Base-by-base conservation (phyloP, 257 asterid genomes). In the Gentiana straminea region DNA sequence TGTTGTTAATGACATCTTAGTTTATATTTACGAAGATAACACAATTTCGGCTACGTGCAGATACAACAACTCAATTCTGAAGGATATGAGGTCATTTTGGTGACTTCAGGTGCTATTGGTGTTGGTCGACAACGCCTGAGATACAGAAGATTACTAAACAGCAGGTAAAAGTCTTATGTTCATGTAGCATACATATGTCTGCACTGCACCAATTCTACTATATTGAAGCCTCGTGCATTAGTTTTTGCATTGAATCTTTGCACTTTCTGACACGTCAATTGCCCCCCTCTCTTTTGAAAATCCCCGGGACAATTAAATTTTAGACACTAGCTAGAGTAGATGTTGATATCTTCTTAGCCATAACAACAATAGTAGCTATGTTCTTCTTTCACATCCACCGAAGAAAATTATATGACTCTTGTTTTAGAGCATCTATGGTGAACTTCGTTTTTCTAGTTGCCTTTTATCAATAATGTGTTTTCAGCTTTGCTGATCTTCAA, bases 61-160 rank as follows among this genome's bases (percentile, higher is more conserved):
- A 83, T 92, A 72, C 93, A 79, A 15, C 97, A 88, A 62, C 71
- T 92, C 58, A 88, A 79, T 75, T 50, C 80, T 57, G 85, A 78
- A 70, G 99, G 95, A 58, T 84, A 78, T 59, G 97, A 88, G 76
- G 91, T 92, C 68, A 82, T 92, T 74, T 79, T 92, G 81, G 99
- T 92, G 60, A 71, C 94, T 51, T 92, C 99, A 47, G 99, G 99
- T 70, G 97, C 99, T 47, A 94, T 92, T 63, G 95, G 97, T 60
- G 95, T 73, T 66, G 99, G 99, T 62, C 94, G 99, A 41, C 97
- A 92, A 65, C 78, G 94, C 58, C 94, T 92, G 55, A 75, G 82
- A 74, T 85, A 88, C 73, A 74, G 99, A 70, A 83, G 64, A 71
- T 65, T 86, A 55, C 54, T 85, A 35, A 62, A 88, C 66, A 92